A percentile compares a stretch with the other conserved stretches of the same genome.
These are phyloP conservation scores for Sambucus nigra DNA, from an alignment of 129 eudicot genomes.

Conservation along the genomic window DNA sequence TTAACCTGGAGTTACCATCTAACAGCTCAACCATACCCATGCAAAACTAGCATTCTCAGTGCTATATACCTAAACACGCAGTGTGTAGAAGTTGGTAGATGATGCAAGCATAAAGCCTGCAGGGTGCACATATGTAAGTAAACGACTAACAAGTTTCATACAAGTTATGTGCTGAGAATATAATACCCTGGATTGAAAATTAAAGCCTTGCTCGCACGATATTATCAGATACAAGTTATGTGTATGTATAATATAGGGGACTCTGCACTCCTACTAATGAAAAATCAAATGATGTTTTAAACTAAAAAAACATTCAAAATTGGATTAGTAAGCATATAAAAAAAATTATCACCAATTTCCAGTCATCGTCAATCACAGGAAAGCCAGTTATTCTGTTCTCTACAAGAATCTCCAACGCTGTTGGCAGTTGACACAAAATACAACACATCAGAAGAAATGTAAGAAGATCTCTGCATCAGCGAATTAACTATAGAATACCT, in stretches of 20 bases:
- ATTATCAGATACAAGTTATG: too few species aligned
- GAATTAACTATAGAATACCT: constrained; percentile 18
- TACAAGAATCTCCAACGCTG: constrained; percentile 43
- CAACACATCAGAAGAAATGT: neutral
- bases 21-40: too few species aligned
- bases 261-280: too few species aligned
- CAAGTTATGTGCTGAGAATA: too few species aligned
- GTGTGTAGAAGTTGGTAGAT: neutral
- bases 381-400: constrained; percentile 45
- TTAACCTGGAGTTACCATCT: too few species aligned
- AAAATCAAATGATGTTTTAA: neutral
- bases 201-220: too few species aligned
- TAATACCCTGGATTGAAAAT: too few species aligned
- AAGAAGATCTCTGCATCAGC: neutral
- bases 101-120: neutral
- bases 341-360: constrained; percentile 32
- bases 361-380: constrained; percentile 47
- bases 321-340: neutral
- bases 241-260: neutral
- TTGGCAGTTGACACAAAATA: neutral
- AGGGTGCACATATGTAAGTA: neutral
- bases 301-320: neutral
- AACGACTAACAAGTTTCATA: too few species aligned
- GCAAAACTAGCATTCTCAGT: too few species aligned
- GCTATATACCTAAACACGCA: neutral